Evolutionary conservation across 1,284 basidiomycete genomes (phyloP), one percentile per base, ranked within the genome.

Genomic region (Cutaneotrichosporon dermatis): DNA sequence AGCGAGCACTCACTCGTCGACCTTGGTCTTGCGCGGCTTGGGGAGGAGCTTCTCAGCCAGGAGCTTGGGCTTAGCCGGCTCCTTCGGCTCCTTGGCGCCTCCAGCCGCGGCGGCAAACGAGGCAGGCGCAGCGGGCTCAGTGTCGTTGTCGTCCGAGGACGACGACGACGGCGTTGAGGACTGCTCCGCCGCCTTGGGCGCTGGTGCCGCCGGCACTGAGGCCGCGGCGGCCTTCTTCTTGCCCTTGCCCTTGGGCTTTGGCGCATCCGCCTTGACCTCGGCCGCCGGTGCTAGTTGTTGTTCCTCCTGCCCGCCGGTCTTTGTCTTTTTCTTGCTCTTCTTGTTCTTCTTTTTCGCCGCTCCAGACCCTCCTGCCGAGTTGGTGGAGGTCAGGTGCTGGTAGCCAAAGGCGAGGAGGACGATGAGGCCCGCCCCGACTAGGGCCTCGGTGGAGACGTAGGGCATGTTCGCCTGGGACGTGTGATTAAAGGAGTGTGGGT

Each of bases 371-470:
- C 25, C 34, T 36, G 46, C 34, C 34, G 46, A 6, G 36, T 15
- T 25, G 36, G 33, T 55, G 51, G 9, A 48, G 34, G 68, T 66
- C 8, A 72, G 48, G 55, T 71, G 70, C 53, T 72, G 72, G 49
- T 69, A 73, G 2, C 72, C 74, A 4, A 74, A 40, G 5, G 69
- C 71, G 11, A 77, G 63, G 25, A 71, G 62, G 13, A 71, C 64
- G 34, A 77, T 51, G 3, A 77, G 66, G 0, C 64, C 70, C 4
- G 63, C 72, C 6, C 72, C 74, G 7, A 75, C 62, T 11, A 76
- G 66, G 5, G 71, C 74, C 57, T 77, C 75, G 49, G 71, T 75
- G 1, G 75, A 76, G 54, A 77, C 73, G 63, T 77, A 74, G 33
- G 75, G 75, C 75, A 77, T 77, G 56, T 16, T 11, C 15, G 50